Evolutionary conservation across 2,329 filamentous ascomycete species (phyloP), one percentile per base, ranked within the genome.

Genomic region (Beauveria rudraprayagi): DNA sequence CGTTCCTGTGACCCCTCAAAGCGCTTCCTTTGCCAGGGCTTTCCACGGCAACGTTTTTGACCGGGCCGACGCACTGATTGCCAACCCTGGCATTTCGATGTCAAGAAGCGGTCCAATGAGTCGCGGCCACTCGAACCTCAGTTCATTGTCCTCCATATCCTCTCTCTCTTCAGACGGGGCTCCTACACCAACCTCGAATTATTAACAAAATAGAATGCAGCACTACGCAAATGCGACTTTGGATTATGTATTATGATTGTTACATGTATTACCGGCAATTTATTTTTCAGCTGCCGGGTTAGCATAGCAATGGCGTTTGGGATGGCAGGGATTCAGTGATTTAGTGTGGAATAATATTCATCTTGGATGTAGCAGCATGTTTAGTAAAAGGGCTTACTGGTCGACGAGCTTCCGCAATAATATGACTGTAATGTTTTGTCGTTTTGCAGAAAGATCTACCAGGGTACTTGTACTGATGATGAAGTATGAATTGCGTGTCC

Each of bases 1-100:
- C 0, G 87, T 96, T 11, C 89, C 91, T 4, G 90, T 83, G 3
- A 90, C 85, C 0, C 85, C 85, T 10, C 79, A 84, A 68, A 83
- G 77, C 63, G 79, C 76, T 2, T 82, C 81, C 0, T 85, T 86
- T 67, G 77, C 78, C 8, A 74, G 75, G 17, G 78, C 80, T 1
- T 84, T 86, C 63, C 75, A 78, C 2, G 81, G 83, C 11, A 78
- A 83, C 65, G 80, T 85, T n/a, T 85, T 85, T 69, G 81, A 85
- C 66, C 75, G 83, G 19, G 83, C 83, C 0, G 83, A 85, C 59
- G 77, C 82, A 7, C 73, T 85, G 51, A 81, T 85, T 63, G 79
- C 79, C 5, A 81, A 80, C 68, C 80, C 80, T n/a, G 82, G 82
- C 17, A 75, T 83, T 37, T 80, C 78, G n/a, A 80, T 84, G 77